Evolutionary conservation across 2,329 filamentous ascomycete species (phyloP).

Genomic region (Tolypocladium pustulatum): DNA sequence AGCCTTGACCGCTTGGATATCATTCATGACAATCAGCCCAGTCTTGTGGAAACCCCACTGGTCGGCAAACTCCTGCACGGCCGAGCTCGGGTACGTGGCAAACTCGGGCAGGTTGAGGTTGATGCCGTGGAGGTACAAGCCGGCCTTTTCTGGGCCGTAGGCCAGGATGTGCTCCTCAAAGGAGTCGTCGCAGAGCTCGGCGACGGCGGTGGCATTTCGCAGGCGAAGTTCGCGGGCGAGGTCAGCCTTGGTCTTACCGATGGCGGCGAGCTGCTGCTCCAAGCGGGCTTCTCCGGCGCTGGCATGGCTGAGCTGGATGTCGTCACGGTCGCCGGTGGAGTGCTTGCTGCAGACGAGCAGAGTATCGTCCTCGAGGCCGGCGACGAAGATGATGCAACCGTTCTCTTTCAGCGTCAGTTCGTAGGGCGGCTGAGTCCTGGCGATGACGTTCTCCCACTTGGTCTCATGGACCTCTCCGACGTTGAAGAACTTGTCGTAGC

Average conservation of each 20-base stretch:
- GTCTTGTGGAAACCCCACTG: conserved; percentile 92
- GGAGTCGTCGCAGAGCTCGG: conserved; percentile 87
- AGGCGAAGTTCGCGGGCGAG: conserved; percentile 64
- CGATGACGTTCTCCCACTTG: conserved; percentile 68
- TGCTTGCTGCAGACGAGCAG: conserved; percentile 98
- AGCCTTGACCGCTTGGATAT: conserved; percentile 59
- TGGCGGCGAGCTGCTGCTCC: conserved; percentile 62
- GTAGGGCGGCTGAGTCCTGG: conserved; percentile 74
- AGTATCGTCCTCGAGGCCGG: conserved; percentile 79
- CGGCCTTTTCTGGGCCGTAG: conserved; percentile 72
- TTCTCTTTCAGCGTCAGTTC: conserved; percentile 97
- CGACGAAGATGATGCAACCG: conserved; percentile 98
- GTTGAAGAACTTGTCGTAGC: conserved; percentile 99
- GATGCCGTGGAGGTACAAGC: conserved; percentile 90
- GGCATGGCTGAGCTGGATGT: conserved; percentile 70
- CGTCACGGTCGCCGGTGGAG: conserved; percentile 72
- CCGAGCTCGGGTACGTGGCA: conserved; percentile 67
- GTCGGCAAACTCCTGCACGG: conserved; percentile 85
- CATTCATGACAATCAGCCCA: conserved; percentile 65
- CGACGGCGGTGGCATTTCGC: conserved; percentile 88
- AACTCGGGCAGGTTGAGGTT: conserved; percentile 94
- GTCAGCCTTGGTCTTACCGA: conserved; percentile 71
- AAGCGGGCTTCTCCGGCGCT: conserved; percentile 73
- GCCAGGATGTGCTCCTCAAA: conserved; percentile 97
- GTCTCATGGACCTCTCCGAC: conserved; percentile 72